Conservation (phyloP, 2,329 filamentous ascomycete species). For the Colletotrichum kahawae region DNA sequence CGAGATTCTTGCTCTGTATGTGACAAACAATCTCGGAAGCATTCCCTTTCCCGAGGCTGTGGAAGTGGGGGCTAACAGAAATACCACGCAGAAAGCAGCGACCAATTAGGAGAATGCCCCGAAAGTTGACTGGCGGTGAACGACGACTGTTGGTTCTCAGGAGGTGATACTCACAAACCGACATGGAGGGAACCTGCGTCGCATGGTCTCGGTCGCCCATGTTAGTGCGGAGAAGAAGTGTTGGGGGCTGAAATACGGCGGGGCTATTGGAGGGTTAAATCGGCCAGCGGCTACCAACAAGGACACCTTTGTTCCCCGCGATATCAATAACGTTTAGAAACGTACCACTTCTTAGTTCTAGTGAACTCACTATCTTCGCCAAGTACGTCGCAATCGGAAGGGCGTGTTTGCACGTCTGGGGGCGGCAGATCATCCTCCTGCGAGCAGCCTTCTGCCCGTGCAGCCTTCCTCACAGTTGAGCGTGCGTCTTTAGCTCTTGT, state of each 20-base stretch:
- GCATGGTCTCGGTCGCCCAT: not conserved
- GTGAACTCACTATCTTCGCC: not conserved
- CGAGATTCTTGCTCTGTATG: accelerated
- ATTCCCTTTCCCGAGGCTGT: not conserved
- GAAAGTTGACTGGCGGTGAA: not conserved
- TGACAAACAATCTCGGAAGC: not conserved
- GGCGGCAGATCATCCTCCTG: not conserved
- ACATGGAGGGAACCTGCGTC: not conserved
- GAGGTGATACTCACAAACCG: not conserved
- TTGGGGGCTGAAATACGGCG: not conserved
- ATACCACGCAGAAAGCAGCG: not conserved
- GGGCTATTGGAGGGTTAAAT: not conserved
- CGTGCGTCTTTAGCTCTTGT: not conserved
- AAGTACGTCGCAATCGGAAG: not conserved
- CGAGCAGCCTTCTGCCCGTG: not conserved
- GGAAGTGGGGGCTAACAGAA: not conserved
- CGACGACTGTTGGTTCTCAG: not conserved
- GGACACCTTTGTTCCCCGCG: not conserved
- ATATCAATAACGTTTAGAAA: not conserved
- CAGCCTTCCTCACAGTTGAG: accelerated
- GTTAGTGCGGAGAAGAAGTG: not conserved
- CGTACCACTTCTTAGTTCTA: not conserved
- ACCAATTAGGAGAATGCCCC: not conserved
- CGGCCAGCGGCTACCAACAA: not conserved
- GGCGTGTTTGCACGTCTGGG: not conserved